A percentile compares a stretch with the other conserved stretches of the same genome.
Conservation (phyloP, 2,329 filamentous ascomycete genomes). For the Magnaporthiopsis rhizophila region DNA sequence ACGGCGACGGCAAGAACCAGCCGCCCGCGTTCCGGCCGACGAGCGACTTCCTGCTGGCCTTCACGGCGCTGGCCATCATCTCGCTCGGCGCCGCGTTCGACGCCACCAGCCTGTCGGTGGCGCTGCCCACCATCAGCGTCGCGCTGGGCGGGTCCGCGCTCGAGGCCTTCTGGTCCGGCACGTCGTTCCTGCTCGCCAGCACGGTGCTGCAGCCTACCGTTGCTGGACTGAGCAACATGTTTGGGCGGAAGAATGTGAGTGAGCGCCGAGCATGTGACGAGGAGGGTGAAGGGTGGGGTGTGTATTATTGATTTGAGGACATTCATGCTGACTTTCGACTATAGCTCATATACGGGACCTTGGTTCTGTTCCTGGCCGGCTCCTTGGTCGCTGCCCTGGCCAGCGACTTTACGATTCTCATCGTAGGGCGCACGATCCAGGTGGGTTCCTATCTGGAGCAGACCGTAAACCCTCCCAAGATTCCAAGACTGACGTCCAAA, state of each 20-base stretch:
- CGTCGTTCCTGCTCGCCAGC: slow-evolving; percentile 59
- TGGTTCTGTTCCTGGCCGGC: slow-evolving; percentile 29
- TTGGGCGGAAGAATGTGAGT: slow-evolving; percentile 25
- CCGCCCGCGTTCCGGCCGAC: slow-evolving; percentile 23
- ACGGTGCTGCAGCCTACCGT: slow-evolving; percentile 53
- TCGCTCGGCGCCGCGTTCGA: slow-evolving; percentile 57
- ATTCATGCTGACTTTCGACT: not conserved
- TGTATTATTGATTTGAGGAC: too few relatives aligned
- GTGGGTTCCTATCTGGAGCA: too few relatives aligned
- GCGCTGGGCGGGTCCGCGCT: slow-evolving; percentile 44
- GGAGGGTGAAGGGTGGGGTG: not conserved
- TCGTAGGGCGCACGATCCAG: slow-evolving; percentile 41
- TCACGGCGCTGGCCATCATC: slow-evolving; percentile 43
- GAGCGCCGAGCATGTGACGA: not conserved
- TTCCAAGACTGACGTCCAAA: too few relatives aligned
- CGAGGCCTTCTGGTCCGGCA: slow-evolving; percentile 65
- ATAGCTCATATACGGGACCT: slow-evolving; percentile 21
- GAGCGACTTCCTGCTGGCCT: slow-evolving; percentile 36
- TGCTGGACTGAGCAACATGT: slow-evolving; percentile 26
- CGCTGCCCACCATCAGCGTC: slow-evolving; percentile 45
- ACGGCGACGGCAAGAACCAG: slow-evolving; percentile 4
- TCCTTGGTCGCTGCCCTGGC: slow-evolving; percentile 32
- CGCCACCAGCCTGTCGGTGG: slow-evolving; percentile 57
- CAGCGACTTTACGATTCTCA: slow-evolving; percentile 33
- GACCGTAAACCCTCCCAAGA: too few relatives aligned